Conservation (phyloP, 2,329 filamentous ascomycete species). For the Xylariaceae sp. region DNA sequence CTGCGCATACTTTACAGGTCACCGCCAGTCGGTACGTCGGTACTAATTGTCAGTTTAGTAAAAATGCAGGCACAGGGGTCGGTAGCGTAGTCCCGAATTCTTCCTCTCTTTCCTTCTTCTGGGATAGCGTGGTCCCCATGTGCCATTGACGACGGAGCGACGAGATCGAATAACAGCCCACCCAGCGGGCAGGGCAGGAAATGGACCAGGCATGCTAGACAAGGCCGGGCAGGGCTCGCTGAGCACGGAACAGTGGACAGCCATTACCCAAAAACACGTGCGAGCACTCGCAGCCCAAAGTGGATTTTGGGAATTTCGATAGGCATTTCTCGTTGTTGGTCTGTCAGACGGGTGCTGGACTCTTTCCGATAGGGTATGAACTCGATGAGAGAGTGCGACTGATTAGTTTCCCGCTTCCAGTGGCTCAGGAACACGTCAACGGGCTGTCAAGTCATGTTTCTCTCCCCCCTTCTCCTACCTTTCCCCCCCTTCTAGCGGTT, state of each 20-base stretch:
- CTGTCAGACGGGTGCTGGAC: slow-evolving; percentile 20
- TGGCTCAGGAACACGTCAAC: slow-evolving; percentile 25
- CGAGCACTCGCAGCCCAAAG: slow-evolving; percentile 28
- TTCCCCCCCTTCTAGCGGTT: slow-evolving; percentile 1
- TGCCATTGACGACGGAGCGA: slow-evolving; percentile 4
- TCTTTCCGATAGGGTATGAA: slow-evolving; percentile 17
- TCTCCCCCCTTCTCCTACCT: neutral
- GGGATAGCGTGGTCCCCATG: slow-evolving; percentile 10
- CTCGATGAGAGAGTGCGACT: slow-evolving; percentile 11
- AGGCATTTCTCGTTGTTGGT: slow-evolving; percentile 16
- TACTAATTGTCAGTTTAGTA: neutral
- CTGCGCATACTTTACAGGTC: slow-evolving; percentile 9
- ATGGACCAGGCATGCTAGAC: too few species aligned
- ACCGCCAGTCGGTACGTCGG: slow-evolving; percentile 23
- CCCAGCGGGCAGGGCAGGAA: neutral
- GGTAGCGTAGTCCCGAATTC: slow-evolving; percentile 1
- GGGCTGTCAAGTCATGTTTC: slow-evolving; percentile 14
- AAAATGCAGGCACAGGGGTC: slow-evolving; percentile 19
- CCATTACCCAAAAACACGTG: slow-evolving; percentile 27
- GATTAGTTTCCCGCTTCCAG: slow-evolving; percentile 23
- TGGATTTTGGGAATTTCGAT: slow-evolving; percentile 20
- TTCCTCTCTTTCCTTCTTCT: neutral
- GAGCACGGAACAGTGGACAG: slow-evolving; percentile 8
- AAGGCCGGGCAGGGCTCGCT: too few species aligned
- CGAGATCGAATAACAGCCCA: too few species aligned